Percentiles rank a stretch among this genome's conserved stretches.
phyloP scores from a whole-genome alignment of 2,329 filamentous ascomycete species.

The Escovopsis sp. region DNA sequence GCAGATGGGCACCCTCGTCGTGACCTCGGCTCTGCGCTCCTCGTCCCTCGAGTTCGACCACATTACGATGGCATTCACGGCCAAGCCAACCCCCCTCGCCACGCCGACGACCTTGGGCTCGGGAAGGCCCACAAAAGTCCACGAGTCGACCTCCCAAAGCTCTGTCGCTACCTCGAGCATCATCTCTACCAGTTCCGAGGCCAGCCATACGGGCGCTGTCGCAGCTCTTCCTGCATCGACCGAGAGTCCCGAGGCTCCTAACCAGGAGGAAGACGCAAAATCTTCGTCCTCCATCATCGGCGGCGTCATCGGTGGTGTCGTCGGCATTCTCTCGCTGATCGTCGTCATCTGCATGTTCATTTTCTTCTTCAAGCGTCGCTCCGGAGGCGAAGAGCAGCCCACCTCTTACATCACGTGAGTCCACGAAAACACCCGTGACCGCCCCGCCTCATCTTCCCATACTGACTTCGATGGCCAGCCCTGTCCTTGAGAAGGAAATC shows the following conservation, averaged over 20 bases:
- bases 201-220: conserved; percentile 2
- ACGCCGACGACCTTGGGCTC: conserved; percentile 26
- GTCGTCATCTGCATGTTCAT: conserved; percentile 25
- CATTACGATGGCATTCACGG: conserved; percentile 26
- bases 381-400: conserved; percentile 13
- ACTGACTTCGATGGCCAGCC: conserved; percentile 13
- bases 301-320: conserved; percentile 36
- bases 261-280: conserved; percentile 14
- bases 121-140: not conserved
- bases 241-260: conserved; percentile 13
- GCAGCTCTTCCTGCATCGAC: conserved; percentile 5
- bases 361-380: conserved; percentile 28
- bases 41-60: conserved; percentile 19
- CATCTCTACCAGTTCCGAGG: not conserved
- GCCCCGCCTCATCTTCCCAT: not conserved
- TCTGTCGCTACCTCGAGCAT: not conserved
- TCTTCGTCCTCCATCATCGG: conserved; percentile 36
- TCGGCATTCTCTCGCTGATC: conserved; percentile 33
- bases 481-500: conserved; percentile 6
- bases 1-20: conserved; percentile 31
- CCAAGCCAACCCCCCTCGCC: conserved; percentile 21
- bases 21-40: conserved; percentile 28
- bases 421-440: not conserved
- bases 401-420: conserved; percentile 24
- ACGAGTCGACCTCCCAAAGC: not conserved